Evolutionary conservation across 306 rosid species (phyloP).

Genomic region (Inga oerstediana): DNA sequence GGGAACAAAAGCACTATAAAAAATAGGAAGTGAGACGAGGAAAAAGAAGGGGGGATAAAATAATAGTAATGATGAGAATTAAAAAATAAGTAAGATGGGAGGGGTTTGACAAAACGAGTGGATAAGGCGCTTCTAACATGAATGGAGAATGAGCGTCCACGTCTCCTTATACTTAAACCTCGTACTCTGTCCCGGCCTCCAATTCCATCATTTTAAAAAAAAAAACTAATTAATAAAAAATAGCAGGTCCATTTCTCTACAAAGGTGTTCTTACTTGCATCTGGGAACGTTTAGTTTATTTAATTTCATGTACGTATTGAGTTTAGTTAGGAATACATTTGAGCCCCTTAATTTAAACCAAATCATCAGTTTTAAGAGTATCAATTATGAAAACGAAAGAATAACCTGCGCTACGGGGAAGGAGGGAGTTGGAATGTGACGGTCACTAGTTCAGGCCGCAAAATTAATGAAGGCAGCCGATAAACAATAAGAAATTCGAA

Average conservation of each 20-base stretch:
- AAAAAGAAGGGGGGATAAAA: slow-evolving; percentile 12
- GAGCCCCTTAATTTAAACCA: not conserved
- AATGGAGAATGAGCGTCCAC: slow-evolving; percentile 76
- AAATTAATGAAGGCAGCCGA: no score
- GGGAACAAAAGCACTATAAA: slow-evolving; percentile 7
- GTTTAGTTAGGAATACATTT: no score
- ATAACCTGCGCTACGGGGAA: not conserved
- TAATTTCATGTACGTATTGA: not conserved
- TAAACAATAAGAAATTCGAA: no score
- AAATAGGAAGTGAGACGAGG: not conserved
- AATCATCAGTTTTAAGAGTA: not conserved
- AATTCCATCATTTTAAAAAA: not conserved
- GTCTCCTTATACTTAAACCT: slow-evolving; percentile 74
- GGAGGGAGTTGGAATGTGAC: not conserved
- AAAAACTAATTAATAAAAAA: no score
- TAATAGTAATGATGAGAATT: slow-evolving; percentile 31
- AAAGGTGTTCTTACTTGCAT: not conserved
- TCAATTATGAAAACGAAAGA: not conserved
- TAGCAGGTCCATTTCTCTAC: not conserved
- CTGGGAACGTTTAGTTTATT: not conserved
- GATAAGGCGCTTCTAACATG: slow-evolving; percentile 46
- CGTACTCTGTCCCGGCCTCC: slow-evolving; percentile 62
- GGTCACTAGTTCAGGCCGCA: no score
- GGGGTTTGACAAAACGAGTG: slow-evolving; percentile 37
- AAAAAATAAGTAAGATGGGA: slow-evolving; percentile 29